Evolutionary conservation across 495 filamentous ascomycete species (phyloP).

Genomic region (Penicillium arizonense): DNA sequence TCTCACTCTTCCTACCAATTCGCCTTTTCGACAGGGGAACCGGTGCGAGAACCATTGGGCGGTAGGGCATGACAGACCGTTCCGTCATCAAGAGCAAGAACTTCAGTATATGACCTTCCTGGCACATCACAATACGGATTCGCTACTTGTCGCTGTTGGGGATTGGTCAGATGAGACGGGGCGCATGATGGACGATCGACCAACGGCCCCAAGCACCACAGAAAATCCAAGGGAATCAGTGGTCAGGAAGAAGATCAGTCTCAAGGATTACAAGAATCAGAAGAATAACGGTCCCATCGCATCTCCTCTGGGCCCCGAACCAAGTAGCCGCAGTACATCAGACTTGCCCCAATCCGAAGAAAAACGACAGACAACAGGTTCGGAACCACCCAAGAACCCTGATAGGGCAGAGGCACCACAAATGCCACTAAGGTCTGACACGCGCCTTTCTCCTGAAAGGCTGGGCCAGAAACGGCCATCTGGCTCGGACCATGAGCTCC

Average conservation of each 20-base stretch:
- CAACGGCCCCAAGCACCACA: conserved; percentile 33
- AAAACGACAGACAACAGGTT: conserved; percentile 17
- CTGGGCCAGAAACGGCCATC: conserved; percentile 35
- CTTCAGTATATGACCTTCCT: conserved; percentile 56
- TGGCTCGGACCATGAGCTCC: conserved; percentile 21
- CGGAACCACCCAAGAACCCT: conserved; percentile 17
- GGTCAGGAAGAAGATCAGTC: conserved; percentile 50
- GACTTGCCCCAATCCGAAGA: conserved; percentile 15
- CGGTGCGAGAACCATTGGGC: conserved; percentile 49
- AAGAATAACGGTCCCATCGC: conserved; percentile 28
- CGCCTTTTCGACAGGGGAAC: conserved; percentile 38
- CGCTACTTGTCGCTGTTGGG: conserved; percentile 46
- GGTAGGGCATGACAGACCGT: conserved; percentile 46
- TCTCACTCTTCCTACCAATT: conserved; percentile 45
- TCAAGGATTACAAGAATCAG: conserved; percentile 51
- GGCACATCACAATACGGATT: conserved; percentile 46
- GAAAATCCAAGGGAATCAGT: conserved; percentile 20
- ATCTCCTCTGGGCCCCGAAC: conserved; percentile 22
- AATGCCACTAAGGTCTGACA: conserved; percentile 9
- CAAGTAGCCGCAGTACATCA: conserved; percentile 13
- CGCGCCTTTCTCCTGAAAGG: conserved; percentile 17
- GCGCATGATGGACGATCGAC: conserved; percentile 43
- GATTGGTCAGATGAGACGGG: conserved; percentile 54
- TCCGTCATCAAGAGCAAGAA: conserved; percentile 47
- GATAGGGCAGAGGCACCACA: conserved; percentile 2